Percentiles rank a stretch among this genome's conserved stretches.
These are phyloP conservation scores for Hypoxylon sp. DNA, from an alignment of 2,329 filamentous ascomycete genomes.

Conservation along the genomic window DNA sequence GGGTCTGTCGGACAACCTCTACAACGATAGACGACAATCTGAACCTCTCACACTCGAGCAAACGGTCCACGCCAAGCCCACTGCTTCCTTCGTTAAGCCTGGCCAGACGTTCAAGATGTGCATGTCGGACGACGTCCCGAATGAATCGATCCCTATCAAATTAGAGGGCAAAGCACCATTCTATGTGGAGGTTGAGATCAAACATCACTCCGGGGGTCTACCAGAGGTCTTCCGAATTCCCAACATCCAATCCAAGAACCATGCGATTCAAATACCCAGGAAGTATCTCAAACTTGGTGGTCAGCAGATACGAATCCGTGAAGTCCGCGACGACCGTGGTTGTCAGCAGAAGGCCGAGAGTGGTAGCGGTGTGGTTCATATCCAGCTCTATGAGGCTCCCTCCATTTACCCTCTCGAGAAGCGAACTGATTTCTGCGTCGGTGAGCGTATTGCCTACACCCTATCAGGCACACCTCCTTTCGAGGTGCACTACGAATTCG, in stretches of 20 bases:
- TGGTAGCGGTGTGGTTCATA: constrained; percentile 79
- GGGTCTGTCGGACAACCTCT: constrained; percentile 84
- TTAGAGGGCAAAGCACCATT: constrained; percentile 88
- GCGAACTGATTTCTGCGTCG: constrained; percentile 89
- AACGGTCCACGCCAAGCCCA: constrained; percentile 82
- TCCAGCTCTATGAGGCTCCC: constrained; percentile 92
- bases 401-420: constrained; percentile 89
- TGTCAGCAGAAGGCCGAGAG: constrained; percentile 82
- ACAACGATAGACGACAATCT: constrained; percentile 74
- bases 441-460: constrained; percentile 91
- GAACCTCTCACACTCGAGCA: constrained; percentile 78
- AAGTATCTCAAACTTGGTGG: constrained; percentile 86
- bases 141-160: constrained; percentile 87
- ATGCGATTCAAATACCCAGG: constrained; percentile 85
- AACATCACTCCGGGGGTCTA: constrained; percentile 82
- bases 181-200: constrained; percentile 89
- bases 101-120: constrained; percentile 97
- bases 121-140: constrained; percentile 79
- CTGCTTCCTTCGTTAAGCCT: constrained; percentile 82
- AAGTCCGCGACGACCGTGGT: constrained; percentile 85
- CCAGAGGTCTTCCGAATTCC: constrained; percentile 84
- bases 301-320: constrained; percentile 87
- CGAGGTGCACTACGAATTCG: constrained; percentile 90
- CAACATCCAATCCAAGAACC: constrained; percentile 77
- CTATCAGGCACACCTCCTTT: constrained; percentile 92